Conservation (phyloP, 2,329 filamentous ascomycete species). For the Fusarium dimerum region DNA sequence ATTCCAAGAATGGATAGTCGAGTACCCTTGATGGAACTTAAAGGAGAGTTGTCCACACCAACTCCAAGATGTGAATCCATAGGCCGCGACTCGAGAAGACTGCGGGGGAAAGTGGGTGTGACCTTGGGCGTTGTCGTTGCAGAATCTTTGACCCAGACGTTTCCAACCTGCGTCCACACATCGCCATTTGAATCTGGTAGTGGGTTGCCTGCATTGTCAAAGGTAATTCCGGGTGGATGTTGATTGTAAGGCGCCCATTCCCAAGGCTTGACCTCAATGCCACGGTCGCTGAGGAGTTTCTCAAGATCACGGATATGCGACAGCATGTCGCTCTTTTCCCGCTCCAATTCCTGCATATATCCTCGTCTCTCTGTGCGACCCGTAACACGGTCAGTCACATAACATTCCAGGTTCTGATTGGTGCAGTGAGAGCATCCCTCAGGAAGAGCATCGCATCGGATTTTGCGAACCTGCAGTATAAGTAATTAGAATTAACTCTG, state of each 20-base stretch:
- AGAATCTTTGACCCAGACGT: conserved; percentile 38
- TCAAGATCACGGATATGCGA: conserved; percentile 69
- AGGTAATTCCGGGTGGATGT: conserved; percentile 26
- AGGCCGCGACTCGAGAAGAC: conserved; percentile 42
- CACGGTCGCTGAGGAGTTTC: conserved; percentile 60
- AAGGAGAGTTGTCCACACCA: conserved; percentile 60
- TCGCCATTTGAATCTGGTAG: conserved; percentile 25
- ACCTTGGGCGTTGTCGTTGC: conserved; percentile 18
- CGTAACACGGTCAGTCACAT: conserved; percentile 84
- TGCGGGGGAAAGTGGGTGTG: conserved; percentile 33
- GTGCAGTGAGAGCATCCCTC: conserved; percentile 82
- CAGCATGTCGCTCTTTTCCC: conserved; percentile 68
- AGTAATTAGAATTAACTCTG: conserved; percentile 9
- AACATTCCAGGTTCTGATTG: conserved; percentile 75
- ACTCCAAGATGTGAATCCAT: conserved; percentile 69
- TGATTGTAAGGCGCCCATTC: conserved; percentile 34
- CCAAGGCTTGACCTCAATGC: conserved; percentile 60
- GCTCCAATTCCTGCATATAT: conserved; percentile 75
- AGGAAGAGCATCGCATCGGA: conserved; percentile 78
- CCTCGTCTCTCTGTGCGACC: conserved; percentile 78
- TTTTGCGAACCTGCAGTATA: conserved; percentile 70
- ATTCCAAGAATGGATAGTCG: conserved; percentile 77
- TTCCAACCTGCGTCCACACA: conserved; percentile 35
- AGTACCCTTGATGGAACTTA: conserved; percentile 76
- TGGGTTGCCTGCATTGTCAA: conserved; percentile 29